These are phyloP conservation scores for Forsythia suspensa DNA, from an alignment of 257 asterid genomes.

Conservation along the genomic window DNA sequence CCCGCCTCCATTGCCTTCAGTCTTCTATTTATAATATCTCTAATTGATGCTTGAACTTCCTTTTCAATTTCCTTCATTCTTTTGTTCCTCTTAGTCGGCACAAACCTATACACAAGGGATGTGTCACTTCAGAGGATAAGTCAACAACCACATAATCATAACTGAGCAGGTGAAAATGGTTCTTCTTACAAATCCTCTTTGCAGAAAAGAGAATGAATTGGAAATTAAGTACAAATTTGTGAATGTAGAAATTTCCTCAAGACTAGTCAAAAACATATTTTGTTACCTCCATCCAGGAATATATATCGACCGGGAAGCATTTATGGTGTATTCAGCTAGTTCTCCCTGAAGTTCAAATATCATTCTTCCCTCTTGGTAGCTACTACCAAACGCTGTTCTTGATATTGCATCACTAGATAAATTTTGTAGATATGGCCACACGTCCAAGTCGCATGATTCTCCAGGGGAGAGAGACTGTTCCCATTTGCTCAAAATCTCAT, in stretches of 20 bases:
- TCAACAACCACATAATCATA: too few species aligned
- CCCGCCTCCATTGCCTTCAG: slow-evolving; percentile 28
- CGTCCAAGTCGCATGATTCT: slow-evolving; percentile 49
- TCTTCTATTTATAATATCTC: slow-evolving; percentile 28
- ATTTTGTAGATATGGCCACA: slow-evolving; percentile 47
- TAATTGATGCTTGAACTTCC: slow-evolving; percentile 21
- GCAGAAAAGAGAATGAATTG: background rate
- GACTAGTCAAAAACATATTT: background rate
- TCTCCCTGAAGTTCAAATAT: slow-evolving; percentile 47
- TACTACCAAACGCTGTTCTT: slow-evolving; percentile 63
- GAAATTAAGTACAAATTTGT: background rate
- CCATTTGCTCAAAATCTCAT: slow-evolving; percentile 45
- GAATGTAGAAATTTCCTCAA: background rate
- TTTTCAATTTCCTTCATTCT: slow-evolving; percentile 35
- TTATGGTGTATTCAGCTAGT: slow-evolving; percentile 25
- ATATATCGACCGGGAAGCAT: slow-evolving; percentile 24
- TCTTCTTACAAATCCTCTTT: too few species aligned
- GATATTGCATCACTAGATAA: slow-evolving; percentile 46
- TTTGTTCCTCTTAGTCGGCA: slow-evolving; percentile 38
- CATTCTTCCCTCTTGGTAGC: slow-evolving; percentile 43
- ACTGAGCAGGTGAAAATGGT: too few species aligned
- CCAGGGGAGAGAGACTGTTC: slow-evolving; percentile 25
- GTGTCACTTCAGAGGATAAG: too few species aligned
- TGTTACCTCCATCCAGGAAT: slow-evolving; percentile 50
- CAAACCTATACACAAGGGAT: slow-evolving; percentile 24